Evolutionary conservation across 495 filamentous ascomycete genomes (phyloP).

Genomic region (Talaromyces trachyspermus): DNA sequence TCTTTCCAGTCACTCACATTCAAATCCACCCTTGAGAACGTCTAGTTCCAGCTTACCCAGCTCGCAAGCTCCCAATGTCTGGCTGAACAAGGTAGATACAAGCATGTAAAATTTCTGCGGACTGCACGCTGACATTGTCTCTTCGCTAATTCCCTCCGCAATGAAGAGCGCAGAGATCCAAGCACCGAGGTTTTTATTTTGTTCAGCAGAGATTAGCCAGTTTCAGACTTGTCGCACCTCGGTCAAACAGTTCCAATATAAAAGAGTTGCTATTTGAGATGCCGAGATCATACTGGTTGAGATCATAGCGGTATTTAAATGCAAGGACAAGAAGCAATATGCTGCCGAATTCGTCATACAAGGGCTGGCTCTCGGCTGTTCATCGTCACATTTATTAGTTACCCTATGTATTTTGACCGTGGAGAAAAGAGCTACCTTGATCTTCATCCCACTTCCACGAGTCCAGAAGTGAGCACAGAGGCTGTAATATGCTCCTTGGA

Average conservation of each 20-base stretch:
- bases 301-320: constrained; percentile 74
- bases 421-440: constrained; percentile 39
- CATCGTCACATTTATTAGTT: not conserved
- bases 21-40: constrained; percentile 76
- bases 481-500: constrained; percentile 66
- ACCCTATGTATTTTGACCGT: not conserved
- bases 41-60: constrained; percentile 66
- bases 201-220: constrained; percentile 61
- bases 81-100: constrained; percentile 81
- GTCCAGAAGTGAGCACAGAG: constrained; percentile 78
- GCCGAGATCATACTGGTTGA: constrained; percentile 62
- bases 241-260: constrained; percentile 64
- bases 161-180: constrained; percentile 90
- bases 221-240: constrained; percentile 52
- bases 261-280: constrained; percentile 59
- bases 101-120: constrained; percentile 92
- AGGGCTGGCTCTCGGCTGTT: constrained; percentile 78
- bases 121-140: constrained; percentile 83
- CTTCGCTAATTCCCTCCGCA: constrained; percentile 74
- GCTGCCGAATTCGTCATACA: constrained; percentile 93
- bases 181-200: constrained; percentile 66
- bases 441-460: constrained; percentile 92
- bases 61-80: constrained; percentile 71
- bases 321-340: constrained; percentile 77
- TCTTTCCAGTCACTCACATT: constrained; percentile 54